These are phyloP conservation scores for Triangularia verruculosa DNA, from an alignment of 2,329 filamentous ascomycete species.

Conservation along the genomic window DNA sequence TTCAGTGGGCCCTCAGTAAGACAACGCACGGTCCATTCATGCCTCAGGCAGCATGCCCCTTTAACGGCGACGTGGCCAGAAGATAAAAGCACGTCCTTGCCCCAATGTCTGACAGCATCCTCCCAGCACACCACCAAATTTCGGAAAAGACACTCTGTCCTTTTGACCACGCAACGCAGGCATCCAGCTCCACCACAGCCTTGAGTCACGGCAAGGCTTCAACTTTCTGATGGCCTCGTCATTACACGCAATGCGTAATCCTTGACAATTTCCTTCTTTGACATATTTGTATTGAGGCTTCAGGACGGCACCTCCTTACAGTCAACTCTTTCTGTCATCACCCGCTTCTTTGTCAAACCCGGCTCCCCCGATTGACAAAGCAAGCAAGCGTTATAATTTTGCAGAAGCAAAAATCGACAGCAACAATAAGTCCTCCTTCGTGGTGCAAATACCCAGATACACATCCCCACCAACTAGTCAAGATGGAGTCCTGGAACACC, in stretches of 20 bases:
- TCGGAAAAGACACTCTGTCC: slow-evolving; percentile 28
- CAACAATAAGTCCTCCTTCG: slow-evolving; percentile 29
- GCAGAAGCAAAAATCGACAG: slow-evolving; percentile 22
- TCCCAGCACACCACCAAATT: slow-evolving; percentile 6
- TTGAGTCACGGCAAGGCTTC: slow-evolving; percentile 19
- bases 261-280: slow-evolving; percentile 20
- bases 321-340: slow-evolving; percentile 24
- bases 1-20: neutral
- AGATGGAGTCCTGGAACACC: slow-evolving; percentile 42
- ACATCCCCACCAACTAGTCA: slow-evolving; percentile 14
- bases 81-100: slow-evolving; percentile 29
- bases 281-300: slow-evolving; percentile 39
- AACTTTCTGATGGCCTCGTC: slow-evolving; percentile 30
- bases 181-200: slow-evolving; percentile 16
- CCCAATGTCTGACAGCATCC: slow-evolving; percentile 19
- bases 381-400: slow-evolving; percentile 7
- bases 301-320: slow-evolving; percentile 38
- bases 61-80: slow-evolving; percentile 28
- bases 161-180: slow-evolving; percentile 21
- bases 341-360: neutral
- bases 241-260: slow-evolving; percentile 26
- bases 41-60: slow-evolving; percentile 29
- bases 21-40: neutral
- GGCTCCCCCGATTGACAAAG: neutral
- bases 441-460: slow-evolving; percentile 7